Conservation (phyloP, 768 basidiomycete genomes). For the Pisolithus albus region DNA sequence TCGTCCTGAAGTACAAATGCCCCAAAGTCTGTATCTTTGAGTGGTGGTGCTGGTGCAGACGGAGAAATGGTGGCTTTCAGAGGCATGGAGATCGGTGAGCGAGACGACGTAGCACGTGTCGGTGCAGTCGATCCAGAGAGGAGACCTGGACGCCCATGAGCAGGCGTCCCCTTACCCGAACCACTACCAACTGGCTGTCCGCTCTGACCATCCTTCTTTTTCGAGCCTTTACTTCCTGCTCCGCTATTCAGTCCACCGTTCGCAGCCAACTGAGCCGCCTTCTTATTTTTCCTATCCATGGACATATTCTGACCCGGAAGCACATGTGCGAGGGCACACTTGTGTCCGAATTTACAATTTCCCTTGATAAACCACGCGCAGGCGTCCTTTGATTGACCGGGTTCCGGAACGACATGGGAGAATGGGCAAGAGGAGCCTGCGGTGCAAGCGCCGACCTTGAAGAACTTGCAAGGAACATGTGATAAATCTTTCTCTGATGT, state of each 20-base stretch:
- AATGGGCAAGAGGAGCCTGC: slow-evolving; percentile 95
- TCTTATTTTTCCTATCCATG: slow-evolving; percentile 98
- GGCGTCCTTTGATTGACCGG: slow-evolving; percentile 72
- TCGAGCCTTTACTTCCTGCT: slow-evolving; percentile 24
- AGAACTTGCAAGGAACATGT: slow-evolving; percentile 98
- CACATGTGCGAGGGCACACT: slow-evolving; percentile 92
- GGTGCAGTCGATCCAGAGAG: slow-evolving; percentile 62
- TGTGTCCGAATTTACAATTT: slow-evolving; percentile 71
- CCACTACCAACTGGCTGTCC: slow-evolving; percentile 12
- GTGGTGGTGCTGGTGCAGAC: slow-evolving; percentile 71
- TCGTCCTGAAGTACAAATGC: slow-evolving; percentile 65
- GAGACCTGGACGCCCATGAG: slow-evolving; percentile 17
- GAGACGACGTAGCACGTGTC: slow-evolving; percentile 44
- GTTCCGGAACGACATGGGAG: slow-evolving; percentile 70
- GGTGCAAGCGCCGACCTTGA: slow-evolving; percentile 88
- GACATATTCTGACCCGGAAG: slow-evolving; percentile 90
- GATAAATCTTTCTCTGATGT: slow-evolving; percentile 75
- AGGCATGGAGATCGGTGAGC: slow-evolving; percentile 58
- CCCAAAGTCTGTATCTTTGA: slow-evolving; percentile 70
- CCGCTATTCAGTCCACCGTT: slow-evolving; percentile 33
- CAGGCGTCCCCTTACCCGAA: slow-evolving; percentile 5
- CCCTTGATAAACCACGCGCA: slow-evolving; percentile 94
- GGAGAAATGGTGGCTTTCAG: slow-evolving; percentile 69
- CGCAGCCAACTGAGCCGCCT: slow-evolving; percentile 69
- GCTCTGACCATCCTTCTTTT: slow-evolving; percentile 31